phyloP scores from a whole-genome alignment of 2,329 filamentous ascomycete species.

The Verticillium zaregamsianum region DNA sequence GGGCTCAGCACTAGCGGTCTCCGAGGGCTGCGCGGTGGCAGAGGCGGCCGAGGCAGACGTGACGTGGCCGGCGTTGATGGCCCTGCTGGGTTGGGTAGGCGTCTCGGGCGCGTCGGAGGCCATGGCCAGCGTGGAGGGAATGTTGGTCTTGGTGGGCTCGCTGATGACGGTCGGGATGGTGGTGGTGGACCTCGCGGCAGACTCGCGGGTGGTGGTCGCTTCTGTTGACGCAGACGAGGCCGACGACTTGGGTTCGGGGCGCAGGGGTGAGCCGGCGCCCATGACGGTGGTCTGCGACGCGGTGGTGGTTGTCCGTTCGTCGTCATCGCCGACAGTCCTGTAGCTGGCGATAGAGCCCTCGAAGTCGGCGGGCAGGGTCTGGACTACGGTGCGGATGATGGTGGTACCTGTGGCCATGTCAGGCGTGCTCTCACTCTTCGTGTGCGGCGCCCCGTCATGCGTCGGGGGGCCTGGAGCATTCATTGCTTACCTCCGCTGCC shows the following conservation, averaged over 20 bases:
- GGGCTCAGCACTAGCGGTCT: conserved; percentile 15
- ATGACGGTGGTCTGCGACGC: conserved; percentile 14
- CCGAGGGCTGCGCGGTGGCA: not conserved
- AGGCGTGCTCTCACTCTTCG: not conserved
- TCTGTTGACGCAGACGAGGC: not conserved
- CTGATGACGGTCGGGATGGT: conserved; percentile 22
- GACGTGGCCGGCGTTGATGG: conserved; percentile 18
- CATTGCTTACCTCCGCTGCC: not conserved
- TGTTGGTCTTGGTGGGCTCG: conserved; percentile 14
- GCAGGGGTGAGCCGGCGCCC: conserved; percentile 4
- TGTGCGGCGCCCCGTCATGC: not conserved
- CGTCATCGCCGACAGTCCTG: conserved; percentile 28
- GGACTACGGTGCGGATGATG: conserved; percentile 33
- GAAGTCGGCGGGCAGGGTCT: conserved; percentile 36
- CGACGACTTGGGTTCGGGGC: conserved; percentile 3
- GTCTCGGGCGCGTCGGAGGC: conserved; percentile 19
- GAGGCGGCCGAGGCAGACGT: conserved; percentile 9
- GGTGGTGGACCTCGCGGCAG: conserved; percentile 9
- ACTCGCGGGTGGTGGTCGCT: conserved; percentile 1
- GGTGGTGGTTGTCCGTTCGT: conserved; percentile 14
- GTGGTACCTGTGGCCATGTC: conserved; percentile 13
- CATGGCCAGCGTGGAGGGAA: conserved; percentile 19
- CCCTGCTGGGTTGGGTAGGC: conserved; percentile 24
- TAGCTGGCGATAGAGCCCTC: conserved; percentile 37
- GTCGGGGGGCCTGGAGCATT: not conserved